Evolutionary conservation across 345 rosid genomes (phyloP).

Genomic region (Geranium brycei): DNA sequence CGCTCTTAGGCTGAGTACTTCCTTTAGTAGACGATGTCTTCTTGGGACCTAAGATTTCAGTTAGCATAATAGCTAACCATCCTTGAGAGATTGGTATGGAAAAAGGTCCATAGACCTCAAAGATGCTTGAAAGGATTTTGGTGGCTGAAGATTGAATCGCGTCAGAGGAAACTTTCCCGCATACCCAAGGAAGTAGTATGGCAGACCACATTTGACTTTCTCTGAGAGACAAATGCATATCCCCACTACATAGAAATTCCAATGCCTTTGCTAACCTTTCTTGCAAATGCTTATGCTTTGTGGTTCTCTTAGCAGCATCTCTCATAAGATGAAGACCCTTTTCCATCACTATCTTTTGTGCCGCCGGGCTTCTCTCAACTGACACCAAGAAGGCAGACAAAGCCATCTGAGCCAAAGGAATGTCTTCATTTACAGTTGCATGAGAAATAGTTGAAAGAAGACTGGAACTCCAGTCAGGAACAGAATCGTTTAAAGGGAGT

Average conservation of each 20-base stretch:
- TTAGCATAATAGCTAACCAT: slow-evolving; percentile 71
- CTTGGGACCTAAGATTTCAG: slow-evolving; percentile 45
- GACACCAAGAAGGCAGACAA: slow-evolving; percentile 76
- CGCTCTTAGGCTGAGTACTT: slow-evolving; percentile 42
- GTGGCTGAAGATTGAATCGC: slow-evolving; percentile 54
- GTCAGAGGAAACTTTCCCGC: slow-evolving; percentile 48
- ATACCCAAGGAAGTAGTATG: slow-evolving; percentile 71
- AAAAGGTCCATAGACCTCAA: slow-evolving; percentile 65
- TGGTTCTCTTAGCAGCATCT: slow-evolving; percentile 55
- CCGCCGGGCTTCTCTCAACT: slow-evolving; percentile 64
- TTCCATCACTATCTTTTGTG: slow-evolving; percentile 52
- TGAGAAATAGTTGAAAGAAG: slow-evolving; percentile 73
- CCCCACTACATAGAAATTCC: slow-evolving; percentile 55
- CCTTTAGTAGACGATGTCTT: slow-evolving; percentile 43
- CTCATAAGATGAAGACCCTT: slow-evolving; percentile 85
- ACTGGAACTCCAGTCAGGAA: slow-evolving; percentile 84
- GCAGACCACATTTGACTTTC: slow-evolving; percentile 93
- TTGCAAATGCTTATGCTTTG: slow-evolving; percentile 57
- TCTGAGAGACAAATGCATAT: slow-evolving; percentile 58
- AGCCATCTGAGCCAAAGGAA: slow-evolving; percentile 66
- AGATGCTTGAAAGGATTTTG: slow-evolving; percentile 66
- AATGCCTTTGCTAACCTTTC: slow-evolving; percentile 82
- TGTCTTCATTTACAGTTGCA: slow-evolving; percentile 75
- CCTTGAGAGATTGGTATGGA: slow-evolving; percentile 84
- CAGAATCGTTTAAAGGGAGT: slow-evolving; percentile 71